A percentile compares a stretch with the other conserved stretches of the same genome.
Evolutionary conservation across 1,284 basidiomycete species (phyloP).

Genomic region (Puccinia coronata): DNA sequence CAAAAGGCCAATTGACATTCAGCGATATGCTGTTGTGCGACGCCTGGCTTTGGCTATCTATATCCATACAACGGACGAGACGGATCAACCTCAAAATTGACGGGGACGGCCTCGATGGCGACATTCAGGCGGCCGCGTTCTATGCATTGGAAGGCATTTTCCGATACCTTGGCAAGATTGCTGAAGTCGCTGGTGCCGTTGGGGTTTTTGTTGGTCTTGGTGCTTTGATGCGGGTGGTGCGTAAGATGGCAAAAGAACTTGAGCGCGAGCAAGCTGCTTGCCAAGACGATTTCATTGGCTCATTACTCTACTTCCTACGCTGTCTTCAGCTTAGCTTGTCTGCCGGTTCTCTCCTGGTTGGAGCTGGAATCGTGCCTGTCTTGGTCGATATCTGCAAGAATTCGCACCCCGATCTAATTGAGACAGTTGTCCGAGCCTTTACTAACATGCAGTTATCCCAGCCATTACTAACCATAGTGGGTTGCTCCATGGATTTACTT

Average conservation of each 20-base stretch:
- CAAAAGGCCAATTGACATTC: constrained; percentile 67
- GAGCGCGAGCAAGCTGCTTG: too few species aligned
- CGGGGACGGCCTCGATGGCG: constrained; percentile 64
- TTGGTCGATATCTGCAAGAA: constrained; percentile 83
- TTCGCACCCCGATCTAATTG: constrained; percentile 67
- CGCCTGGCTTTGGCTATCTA: constrained; percentile 80
- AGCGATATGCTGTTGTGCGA: constrained; percentile 77
- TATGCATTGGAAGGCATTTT: constrained; percentile 85
- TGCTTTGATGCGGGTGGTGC: too few species aligned
- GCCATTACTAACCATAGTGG: constrained; percentile 92
- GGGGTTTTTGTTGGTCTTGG: constrained; percentile 94
- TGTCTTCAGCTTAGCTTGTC: constrained; percentile 79
- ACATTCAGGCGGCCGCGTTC: constrained; percentile 79
- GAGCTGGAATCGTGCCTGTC: constrained; percentile 78
- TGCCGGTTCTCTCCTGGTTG: constrained; percentile 87
- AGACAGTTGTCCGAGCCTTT: constrained; percentile 74
- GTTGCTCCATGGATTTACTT: constrained; percentile 82
- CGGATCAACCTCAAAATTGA: constrained; percentile 72
- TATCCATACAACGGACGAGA: constrained; percentile 80
- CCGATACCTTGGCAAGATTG: constrained; percentile 76
- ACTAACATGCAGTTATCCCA: too few species aligned
- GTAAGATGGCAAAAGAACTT: too few species aligned
- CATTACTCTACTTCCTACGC: too few species aligned
- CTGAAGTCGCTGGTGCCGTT: constrained; percentile 84
- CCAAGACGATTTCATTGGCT: too few species aligned